phyloP scores from a whole-genome alignment of 23 red algal species.

The Pyropia haitanensis region DNA sequence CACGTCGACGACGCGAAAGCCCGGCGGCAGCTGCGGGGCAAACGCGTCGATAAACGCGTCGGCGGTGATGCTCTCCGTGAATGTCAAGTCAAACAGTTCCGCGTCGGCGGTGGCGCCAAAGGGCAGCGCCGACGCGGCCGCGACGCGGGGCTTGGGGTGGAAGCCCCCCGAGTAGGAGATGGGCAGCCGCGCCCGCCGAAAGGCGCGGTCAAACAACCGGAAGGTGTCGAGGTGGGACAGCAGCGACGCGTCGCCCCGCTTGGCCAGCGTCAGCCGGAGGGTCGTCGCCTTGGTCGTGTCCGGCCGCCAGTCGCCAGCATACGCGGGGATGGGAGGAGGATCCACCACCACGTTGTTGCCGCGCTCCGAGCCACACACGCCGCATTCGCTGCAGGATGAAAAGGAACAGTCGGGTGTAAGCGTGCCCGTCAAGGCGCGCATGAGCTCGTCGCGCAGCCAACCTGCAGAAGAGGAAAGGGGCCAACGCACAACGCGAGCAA shows the following conservation, averaged over 20 bases:
- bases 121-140: slow-evolving; percentile 41
- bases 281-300: slow-evolving; percentile 16
- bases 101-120: slow-evolving; percentile 35
- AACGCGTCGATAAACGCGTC: slow-evolving; percentile 13
- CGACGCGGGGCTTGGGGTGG: slow-evolving; percentile 44
- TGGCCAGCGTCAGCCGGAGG: slow-evolving; percentile 33
- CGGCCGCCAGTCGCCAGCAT: slow-evolving; percentile 21
- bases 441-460: slow-evolving; percentile 71
- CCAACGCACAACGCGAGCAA: too few species aligned
- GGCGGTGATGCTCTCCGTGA: slow-evolving; percentile 17
- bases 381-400: slow-evolving; percentile 45
- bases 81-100: slow-evolving; percentile 47
- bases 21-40: slow-evolving; percentile 27
- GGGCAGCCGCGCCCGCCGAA: slow-evolving; percentile 40
- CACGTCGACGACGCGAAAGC: slow-evolving; percentile 12
- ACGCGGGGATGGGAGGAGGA: slow-evolving; percentile 25
- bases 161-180: slow-evolving; percentile 39
- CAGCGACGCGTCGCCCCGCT: slow-evolving; percentile 22
- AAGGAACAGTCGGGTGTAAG: slow-evolving; percentile 76
- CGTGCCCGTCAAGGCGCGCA: slow-evolving; percentile 43
- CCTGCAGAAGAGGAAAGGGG: neutral
- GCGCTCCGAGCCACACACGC: slow-evolving; percentile 43
- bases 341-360: slow-evolving; percentile 63
- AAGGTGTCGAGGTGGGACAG: slow-evolving; percentile 38
- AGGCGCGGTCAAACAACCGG: slow-evolving; percentile 48